Base-by-base conservation (phyloP, 164 flowering plant species). In the Saururus chinensis region DNA sequence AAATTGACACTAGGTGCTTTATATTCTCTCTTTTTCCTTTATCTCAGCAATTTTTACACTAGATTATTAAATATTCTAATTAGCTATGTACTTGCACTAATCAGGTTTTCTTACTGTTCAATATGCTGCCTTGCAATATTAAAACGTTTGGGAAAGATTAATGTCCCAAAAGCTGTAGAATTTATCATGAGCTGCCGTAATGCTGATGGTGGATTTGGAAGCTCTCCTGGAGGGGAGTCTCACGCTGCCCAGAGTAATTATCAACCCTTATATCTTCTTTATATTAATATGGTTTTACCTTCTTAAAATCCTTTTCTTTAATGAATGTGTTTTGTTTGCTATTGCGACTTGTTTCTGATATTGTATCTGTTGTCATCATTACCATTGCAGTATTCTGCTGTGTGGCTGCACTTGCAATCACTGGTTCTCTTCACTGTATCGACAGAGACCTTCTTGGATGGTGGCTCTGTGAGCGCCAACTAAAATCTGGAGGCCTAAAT, bases 201-300 rank as follows among this genome's bases (percentile, higher is more conserved):
- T 73, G 22, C 83, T 57, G 96, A 92, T 76, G 98, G 96, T 63
- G 98, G 98, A 42, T 92, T 92, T 78, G 98, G 98, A 69, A 79
- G 98, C 76, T 81, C 81, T 17, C 97, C 98, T 77, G 97, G 98
- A 64, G 96, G 75, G 49, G 98, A 89, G 71, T 92, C 98, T 45
- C 96, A 88, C 78, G 82, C 97, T 6, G 97, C 97, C 23, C 98
- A 92, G 75, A 84, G 96, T 92, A 82, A n/a, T n/a, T n/a, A n/a
- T n/a, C n/a, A n/a, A n/a, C n/a, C n/a, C n/a, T n/a, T n/a, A n/a
- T n/a, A n/a, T n/a, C n/a, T 37, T 42, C 26, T 0, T 17, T 51
- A 45, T 45, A 35, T n/a, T n/a, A n/a, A n/a, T n/a, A n/a, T n/a
- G n/a, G n/a, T 17, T 20, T 11, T 58, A 17, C 45, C 7, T 58